Conservation (phyloP, 306 rosid genomes). For the Myrica gale region DNA sequence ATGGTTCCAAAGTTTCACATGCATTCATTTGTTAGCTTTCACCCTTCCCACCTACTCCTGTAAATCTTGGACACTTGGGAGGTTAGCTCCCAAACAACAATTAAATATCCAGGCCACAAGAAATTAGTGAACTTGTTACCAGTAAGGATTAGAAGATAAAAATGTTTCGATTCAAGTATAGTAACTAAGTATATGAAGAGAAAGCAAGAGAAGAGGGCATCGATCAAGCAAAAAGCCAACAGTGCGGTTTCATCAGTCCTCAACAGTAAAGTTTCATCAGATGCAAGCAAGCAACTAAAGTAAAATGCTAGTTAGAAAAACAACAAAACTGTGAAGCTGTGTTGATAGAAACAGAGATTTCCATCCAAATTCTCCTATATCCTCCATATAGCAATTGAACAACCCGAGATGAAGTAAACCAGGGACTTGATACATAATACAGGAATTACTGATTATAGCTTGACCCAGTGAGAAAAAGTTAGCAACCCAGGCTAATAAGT, state of each 20-base stretch:
- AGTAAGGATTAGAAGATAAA: neutral
- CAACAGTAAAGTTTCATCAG: neutral
- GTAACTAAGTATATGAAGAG: neutral
- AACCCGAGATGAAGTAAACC: neutral
- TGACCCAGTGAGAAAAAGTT: neutral
- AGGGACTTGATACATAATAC: neutral
- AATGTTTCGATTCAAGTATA: neutral
- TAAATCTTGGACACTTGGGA: conserved; percentile 1
- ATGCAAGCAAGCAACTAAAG: neutral
- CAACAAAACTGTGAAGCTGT: neutral
- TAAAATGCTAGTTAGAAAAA: neutral
- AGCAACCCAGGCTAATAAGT: conserved; percentile 1
- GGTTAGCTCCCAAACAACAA: neutral
- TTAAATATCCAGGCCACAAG: neutral
- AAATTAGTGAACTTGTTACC: neutral
- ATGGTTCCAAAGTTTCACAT: neutral
- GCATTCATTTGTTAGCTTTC: neutral
- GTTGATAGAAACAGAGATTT: conserved; percentile 4
- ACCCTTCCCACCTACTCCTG: conserved; percentile 2
- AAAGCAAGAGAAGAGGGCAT: neutral
- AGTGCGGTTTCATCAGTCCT: neutral
- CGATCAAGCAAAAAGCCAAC: neutral
- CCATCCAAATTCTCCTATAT: neutral
- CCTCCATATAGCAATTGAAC: neutral
- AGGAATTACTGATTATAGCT: neutral